Conservation (phyloP, 257 asterid species). For the Nemophila menziesii region DNA sequence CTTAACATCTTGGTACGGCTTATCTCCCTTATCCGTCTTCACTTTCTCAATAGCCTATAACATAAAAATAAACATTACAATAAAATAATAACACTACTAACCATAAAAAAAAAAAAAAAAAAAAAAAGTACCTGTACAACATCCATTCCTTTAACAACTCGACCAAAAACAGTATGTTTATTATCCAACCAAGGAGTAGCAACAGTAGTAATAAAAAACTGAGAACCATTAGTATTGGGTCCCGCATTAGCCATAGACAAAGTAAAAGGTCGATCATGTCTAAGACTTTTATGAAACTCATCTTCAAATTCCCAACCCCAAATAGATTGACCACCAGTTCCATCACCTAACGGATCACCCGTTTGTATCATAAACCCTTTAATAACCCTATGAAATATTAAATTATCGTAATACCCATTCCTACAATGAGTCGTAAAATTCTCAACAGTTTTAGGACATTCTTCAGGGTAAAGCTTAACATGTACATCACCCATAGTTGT, state of each 20-base stretch:
- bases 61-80: conserved; percentile 3
- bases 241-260: conserved; percentile 98
- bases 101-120: neutral
- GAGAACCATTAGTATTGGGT: conserved; percentile 95
- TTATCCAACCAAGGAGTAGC: conserved; percentile 99
- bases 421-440: conserved; percentile 95
- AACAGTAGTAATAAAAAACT: conserved; percentile 86
- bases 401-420: conserved; percentile 89
- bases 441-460: conserved; percentile 96
- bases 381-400: conserved; percentile 94
- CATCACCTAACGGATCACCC: conserved; percentile 98
- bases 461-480: conserved; percentile 90
- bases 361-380: conserved; percentile 97
- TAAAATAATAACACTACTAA: no score
- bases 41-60: conserved; percentile 86
- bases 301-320: conserved; percentile 99
- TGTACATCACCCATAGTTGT: conserved; percentile 97
- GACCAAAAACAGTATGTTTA: conserved; percentile 95
- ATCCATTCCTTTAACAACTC: conserved; percentile 94
- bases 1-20: conserved; percentile 87
- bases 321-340: conserved; percentile 98
- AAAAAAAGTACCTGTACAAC: conserved; percentile 72
- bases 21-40: conserved; percentile 82
- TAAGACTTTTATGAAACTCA: conserved; percentile 92
- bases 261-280: conserved; percentile 96